Evolutionary conservation across 495 filamentous ascomycete genomes (phyloP), one percentile per base, ranked within the genome.

Genomic region (Daldinia vernicosa): DNA sequence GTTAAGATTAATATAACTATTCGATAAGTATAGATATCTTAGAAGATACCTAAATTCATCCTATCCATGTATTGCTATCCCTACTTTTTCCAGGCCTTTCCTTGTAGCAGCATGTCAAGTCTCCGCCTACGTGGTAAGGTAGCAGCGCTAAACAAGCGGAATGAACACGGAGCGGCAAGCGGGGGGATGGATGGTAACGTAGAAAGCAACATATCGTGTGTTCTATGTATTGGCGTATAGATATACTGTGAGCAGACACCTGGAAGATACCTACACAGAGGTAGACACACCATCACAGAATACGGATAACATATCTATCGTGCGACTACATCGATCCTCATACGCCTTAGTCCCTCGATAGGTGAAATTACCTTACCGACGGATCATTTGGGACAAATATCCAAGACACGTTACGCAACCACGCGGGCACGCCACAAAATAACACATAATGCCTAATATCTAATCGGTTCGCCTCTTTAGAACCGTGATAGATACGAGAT

Each of bases 21-120:
- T 58, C 53, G 24, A 56, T 0, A 54, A 11, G 39, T 17, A 7
- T n/a, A n/a, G n/a, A n/a, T 26, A 33, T 63, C 54, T 61, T 39
- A 54, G 40, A 54, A 71, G 11, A 33, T 26, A 54, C 19, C 12
- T 45, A 56, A 12, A 54, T 57, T 52, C 58, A n/a, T n/a, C n/a
- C n/a, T n/a, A n/a, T n/a, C n/a, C n/a, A n/a, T n/a, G n/a, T 57
- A 61, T 62, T 71, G 66, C 60, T 68, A 75, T 63, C 30, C n/a
- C 30, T 47, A 17, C 27, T 0, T 33, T 33, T 35, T 62, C 59
- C 54, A 28, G 15, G 24, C n/a, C 52, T 63, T 56, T 27, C 35
- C 15, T 60, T 51, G 19, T 39, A n/a, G 53, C 9, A 57, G 33
- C 43, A 35, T 22, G 47, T 63, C 30, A 60, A 59, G 52, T 40